Percentiles rank a stretch among this genome's conserved stretches.
Conservation (phyloP, 148 eudicot genomes). For the Drosera capensis region DNA sequence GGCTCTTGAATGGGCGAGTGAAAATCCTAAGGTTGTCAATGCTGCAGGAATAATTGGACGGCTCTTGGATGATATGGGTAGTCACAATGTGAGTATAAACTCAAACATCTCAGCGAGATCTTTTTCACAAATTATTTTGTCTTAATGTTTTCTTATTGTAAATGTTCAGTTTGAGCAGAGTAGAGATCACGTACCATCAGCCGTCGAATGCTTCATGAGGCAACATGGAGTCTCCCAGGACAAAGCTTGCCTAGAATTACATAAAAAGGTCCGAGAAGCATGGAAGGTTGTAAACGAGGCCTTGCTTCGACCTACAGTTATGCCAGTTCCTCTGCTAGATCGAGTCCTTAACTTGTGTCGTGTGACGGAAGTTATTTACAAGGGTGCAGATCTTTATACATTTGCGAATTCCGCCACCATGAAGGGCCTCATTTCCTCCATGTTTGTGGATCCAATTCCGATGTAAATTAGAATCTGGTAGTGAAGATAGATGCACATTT, state of each 20-base stretch:
- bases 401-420: neutral
- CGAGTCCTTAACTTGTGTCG: slow-evolving; percentile 23
- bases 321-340: slow-evolving; percentile 14
- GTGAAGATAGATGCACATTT: too few relatives aligned
- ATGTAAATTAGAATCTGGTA: too few relatives aligned
- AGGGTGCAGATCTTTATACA: slow-evolving; percentile 17
- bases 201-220: slow-evolving; percentile 31
- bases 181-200: slow-evolving; percentile 21
- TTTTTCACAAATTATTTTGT: neutral
- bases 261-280: slow-evolving; percentile 15
- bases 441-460: too few relatives aligned
- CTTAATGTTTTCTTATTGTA: neutral
- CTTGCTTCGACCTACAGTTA: slow-evolving; percentile 15
- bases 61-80: slow-evolving; percentile 6
- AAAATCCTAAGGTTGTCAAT: neutral
- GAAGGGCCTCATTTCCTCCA: neutral
- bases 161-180: slow-evolving; percentile 18
- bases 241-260: slow-evolving; percentile 9
- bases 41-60: neutral
- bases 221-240: slow-evolving; percentile 19
- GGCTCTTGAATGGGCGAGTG: neutral
- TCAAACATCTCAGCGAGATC: neutral
- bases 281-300: slow-evolving; percentile 34
- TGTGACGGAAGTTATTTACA: slow-evolving; percentile 22
- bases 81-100: slow-evolving; percentile 2